A percentile compares a stretch with the other conserved stretches of the same genome.
phyloP scores from a whole-genome alignment of 805 yeast species.

The Candida hungchunana region DNA sequence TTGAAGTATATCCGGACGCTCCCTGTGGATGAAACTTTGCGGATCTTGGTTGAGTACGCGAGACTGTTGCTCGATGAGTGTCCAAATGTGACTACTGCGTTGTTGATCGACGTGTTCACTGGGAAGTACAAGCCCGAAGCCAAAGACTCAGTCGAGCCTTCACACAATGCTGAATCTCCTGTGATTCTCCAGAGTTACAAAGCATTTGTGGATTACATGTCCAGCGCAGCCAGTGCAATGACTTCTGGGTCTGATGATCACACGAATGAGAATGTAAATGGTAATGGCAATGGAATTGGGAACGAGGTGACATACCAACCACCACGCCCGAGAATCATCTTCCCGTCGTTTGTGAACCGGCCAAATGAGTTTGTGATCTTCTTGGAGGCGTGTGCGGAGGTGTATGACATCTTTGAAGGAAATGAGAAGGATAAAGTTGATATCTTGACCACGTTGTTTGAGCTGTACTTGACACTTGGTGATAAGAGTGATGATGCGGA shows the following conservation, averaged over 20 bases:
- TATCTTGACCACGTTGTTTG: constrained; percentile 73
- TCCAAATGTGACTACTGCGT: constrained; percentile 78
- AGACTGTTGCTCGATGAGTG: constrained; percentile 56
- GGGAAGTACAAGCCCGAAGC: constrained; percentile 62
- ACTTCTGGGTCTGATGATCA: constrained; percentile 18
- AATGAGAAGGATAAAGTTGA: constrained; percentile 62
- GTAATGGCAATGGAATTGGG: constrained; percentile 1
- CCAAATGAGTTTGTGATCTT: constrained; percentile 88
- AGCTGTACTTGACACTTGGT: constrained; percentile 68
- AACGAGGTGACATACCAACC: constrained; percentile 64
- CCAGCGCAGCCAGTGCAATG: constrained; percentile 27
- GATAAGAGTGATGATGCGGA: constrained; percentile 32
- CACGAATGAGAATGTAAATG: constrained; percentile 5
- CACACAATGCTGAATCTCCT: constrained; percentile 13
- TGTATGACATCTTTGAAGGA: constrained; percentile 75
- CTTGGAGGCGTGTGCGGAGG: constrained; percentile 82
- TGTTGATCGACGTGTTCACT: constrained; percentile 83
- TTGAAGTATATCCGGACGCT: constrained; percentile 64
- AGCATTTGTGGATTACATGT: constrained; percentile 53
- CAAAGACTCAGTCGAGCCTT: constrained; percentile 19
- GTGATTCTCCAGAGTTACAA: constrained; percentile 46
- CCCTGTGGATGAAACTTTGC: constrained; percentile 69
- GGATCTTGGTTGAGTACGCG: constrained; percentile 65
- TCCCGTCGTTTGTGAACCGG: constrained; percentile 80
- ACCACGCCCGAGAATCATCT: constrained; percentile 84